These are phyloP conservation scores for Entophlyctis luteolus DNA, from an alignment of 192 early-diverging fungal species.

Conservation along the genomic window DNA sequence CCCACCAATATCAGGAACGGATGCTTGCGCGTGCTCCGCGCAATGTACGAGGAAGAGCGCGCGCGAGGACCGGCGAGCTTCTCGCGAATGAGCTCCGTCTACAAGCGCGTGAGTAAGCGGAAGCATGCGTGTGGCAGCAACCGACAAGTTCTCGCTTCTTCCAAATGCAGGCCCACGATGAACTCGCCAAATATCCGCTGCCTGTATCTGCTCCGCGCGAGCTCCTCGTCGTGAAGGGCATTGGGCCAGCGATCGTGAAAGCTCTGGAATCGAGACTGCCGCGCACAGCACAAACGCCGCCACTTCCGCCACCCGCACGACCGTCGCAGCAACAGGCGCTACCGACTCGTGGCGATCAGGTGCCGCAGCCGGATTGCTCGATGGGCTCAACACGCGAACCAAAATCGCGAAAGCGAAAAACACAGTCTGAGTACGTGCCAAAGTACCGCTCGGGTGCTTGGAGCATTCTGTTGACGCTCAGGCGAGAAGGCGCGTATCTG, in stretches of 20 bases:
- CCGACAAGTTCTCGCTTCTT: background rate
- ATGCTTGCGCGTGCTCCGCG: slow-evolving; percentile 4
- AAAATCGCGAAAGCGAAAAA: background rate
- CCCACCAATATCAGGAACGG: slow-evolving; percentile 33
- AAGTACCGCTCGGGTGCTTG: slow-evolving; percentile 73
- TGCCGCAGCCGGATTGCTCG: background rate
- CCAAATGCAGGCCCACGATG: slow-evolving; percentile 15
- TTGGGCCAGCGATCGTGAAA: slow-evolving; percentile 24
- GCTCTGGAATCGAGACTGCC: slow-evolving; percentile 8
- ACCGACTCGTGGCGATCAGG: background rate
- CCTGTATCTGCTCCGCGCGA: slow-evolving; percentile 3
- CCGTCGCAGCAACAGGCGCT: background rate
- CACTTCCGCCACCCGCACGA: background rate
- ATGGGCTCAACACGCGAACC: background rate
- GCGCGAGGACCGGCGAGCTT: background rate
- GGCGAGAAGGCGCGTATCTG: slow-evolving; percentile 44
- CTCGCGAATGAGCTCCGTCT: background rate
- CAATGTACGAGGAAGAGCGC: slow-evolving; percentile 12
- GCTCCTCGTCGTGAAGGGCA: slow-evolving; percentile 10
- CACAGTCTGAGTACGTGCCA: slow-evolving; percentile 61
- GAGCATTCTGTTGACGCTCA: slow-evolving; percentile 70
- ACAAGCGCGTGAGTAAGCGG: slow-evolving; percentile 11
- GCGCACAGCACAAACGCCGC: background rate
- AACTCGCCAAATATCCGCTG: slow-evolving; percentile 17
- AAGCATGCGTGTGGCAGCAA: background rate